Evolutionary conservation across 257 asterid species (phyloP).

Genomic region (Solanum tarijense): DNA sequence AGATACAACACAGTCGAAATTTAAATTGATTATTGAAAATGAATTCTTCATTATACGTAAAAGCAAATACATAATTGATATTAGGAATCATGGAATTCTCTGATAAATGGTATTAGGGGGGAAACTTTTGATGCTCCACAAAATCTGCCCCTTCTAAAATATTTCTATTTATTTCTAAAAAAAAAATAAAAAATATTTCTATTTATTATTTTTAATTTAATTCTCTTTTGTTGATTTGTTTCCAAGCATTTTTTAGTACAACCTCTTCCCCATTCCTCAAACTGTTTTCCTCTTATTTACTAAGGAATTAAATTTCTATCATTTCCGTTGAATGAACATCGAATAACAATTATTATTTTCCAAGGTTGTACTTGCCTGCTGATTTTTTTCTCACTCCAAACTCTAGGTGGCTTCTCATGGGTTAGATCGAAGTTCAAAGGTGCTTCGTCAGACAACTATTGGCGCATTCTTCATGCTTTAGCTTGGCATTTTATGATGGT

Average conservation of each 20-base stretch:
- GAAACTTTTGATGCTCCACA: neutral
- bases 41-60: neutral
- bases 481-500: constrained; percentile 19
- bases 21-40: neutral
- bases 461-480: constrained; percentile 73
- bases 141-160: neutral
- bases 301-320: neutral
- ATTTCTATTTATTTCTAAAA: neutral
- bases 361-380: neutral
- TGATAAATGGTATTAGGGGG: neutral
- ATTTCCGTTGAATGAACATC: neutral
- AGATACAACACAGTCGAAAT: neutral
- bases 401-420: constrained; percentile 95
- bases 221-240: neutral
- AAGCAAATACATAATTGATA: neutral
- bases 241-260: neutral
- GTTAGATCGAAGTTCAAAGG: constrained; percentile 88
- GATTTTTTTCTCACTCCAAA: constrained; percentile 12
- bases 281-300: neutral
- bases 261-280: neutral
- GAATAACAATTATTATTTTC: neutral
- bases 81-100: neutral
- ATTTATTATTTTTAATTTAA: neutral
- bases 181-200: neutral
- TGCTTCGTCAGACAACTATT: constrained; percentile 80